Percentiles rank a stretch among this genome's conserved stretches.
Conservation (phyloP, 2,329 filamentous ascomycete genomes). For the Aspergillus sclerotialis region DNA sequence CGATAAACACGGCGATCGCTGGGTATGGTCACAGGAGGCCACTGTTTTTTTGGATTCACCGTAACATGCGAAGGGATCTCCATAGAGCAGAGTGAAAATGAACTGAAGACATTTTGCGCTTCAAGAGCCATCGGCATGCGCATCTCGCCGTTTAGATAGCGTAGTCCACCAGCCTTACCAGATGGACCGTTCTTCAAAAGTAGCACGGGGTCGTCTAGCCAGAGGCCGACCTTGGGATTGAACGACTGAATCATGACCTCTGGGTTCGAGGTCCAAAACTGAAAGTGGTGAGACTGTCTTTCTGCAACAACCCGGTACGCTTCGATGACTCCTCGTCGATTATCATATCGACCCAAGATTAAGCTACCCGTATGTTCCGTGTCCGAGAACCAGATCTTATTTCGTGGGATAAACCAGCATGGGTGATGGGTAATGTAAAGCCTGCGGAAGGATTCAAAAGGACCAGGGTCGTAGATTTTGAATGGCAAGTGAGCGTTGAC, state of each 20-base stretch:
- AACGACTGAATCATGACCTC: slow-evolving; percentile 67
- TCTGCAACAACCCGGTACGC: slow-evolving; percentile 69
- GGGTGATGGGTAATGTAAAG: slow-evolving; percentile 70
- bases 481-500: slow-evolving; percentile 63
- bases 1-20: slow-evolving; percentile 52
- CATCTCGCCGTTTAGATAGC: slow-evolving; percentile 35
- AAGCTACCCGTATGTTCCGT: slow-evolving; percentile 65
- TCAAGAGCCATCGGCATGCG: slow-evolving; percentile 50
- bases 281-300: slow-evolving; percentile 47
- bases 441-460: slow-evolving; percentile 58
- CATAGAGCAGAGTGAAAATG: slow-evolving; percentile 58
- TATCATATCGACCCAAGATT: slow-evolving; percentile 70
- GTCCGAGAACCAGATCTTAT: slow-evolving; percentile 84
- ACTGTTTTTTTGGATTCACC: slow-evolving; percentile 50
- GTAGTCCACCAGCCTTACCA: slow-evolving; percentile 6
- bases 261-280: slow-evolving; percentile 59
- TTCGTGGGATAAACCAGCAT: slow-evolving; percentile 73
- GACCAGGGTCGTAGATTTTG: slow-evolving; percentile 48
- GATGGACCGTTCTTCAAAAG: slow-evolving; percentile 40
- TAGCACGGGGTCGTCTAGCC: slow-evolving; percentile 67
- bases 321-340: slow-evolving; percentile 66
- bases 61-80: slow-evolving; percentile 32
- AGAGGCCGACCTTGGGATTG: slow-evolving; percentile 61
- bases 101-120: slow-evolving; percentile 52
- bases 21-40: slow-evolving; percentile 70